Conservation (phyloP, 306 rosid species). For the Quercus variabilis region DNA sequence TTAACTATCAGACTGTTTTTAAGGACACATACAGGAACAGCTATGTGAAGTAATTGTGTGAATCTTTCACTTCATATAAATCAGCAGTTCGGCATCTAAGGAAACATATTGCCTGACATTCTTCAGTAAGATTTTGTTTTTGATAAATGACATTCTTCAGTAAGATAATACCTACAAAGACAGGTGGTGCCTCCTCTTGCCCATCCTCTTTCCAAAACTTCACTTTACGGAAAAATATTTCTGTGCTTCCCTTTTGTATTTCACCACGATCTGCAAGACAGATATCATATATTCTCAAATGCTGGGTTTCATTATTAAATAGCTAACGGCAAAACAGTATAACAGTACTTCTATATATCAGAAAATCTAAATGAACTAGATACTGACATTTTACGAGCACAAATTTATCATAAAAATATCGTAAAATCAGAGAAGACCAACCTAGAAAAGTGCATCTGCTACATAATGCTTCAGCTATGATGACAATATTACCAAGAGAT, state of each 20-base stretch:
- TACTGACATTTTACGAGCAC: too few relatives aligned
- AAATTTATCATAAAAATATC: too few relatives aligned
- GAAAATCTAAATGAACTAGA: background rate
- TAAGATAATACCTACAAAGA: constrained; percentile 94
- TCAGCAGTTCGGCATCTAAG: constrained; percentile 15
- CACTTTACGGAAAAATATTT: constrained; percentile 82
- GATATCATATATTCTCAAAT: background rate
- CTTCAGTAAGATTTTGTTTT: constrained; percentile 41
- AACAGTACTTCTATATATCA: background rate
- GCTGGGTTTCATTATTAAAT: background rate
- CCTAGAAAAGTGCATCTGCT: too few relatives aligned
- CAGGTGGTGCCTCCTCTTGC: constrained; percentile 88
- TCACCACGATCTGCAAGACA: constrained; percentile 69
- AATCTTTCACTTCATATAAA: background rate
- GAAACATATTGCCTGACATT: constrained; percentile 30
- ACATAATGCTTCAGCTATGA: too few relatives aligned
- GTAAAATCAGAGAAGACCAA: too few relatives aligned
- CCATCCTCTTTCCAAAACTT: constrained; percentile 88
- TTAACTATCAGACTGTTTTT: too few relatives aligned
- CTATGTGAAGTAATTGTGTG: background rate
- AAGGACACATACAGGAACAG: too few relatives aligned
- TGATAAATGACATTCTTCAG: constrained; percentile 29
- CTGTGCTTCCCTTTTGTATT: constrained; percentile 65
- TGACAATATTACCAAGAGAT: too few relatives aligned
- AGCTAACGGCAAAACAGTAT: background rate